Conservation (phyloP, 805 yeast species). For the Candida wancherniae region DNA sequence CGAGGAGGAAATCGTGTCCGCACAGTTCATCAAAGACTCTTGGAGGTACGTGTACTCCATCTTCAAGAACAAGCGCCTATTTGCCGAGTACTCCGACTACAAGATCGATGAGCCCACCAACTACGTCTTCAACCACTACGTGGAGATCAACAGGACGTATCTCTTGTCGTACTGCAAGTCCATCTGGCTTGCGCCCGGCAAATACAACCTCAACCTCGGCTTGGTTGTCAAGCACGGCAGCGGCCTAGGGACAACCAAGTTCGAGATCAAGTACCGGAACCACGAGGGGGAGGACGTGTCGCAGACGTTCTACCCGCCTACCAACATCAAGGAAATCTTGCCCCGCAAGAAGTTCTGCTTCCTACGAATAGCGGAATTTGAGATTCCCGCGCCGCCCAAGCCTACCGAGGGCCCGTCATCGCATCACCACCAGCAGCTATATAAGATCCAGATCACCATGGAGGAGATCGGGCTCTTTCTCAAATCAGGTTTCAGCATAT, state of each 20-base stretch:
- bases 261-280: conserved; percentile 37
- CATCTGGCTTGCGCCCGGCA: conserved; percentile 45
- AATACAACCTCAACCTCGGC: conserved; percentile 48
- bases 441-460: conserved; percentile 41
- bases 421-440: conserved; percentile 20
- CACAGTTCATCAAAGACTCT: conserved; percentile 41
- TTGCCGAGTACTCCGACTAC: conserved; percentile 43
- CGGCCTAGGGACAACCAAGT: conserved; percentile 57
- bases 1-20: background rate
- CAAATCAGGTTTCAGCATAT: conserved; percentile 48
- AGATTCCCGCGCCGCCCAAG: conserved; percentile 19
- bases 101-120: conserved; percentile 46
- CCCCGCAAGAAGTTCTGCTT: conserved; percentile 49
- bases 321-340: conserved; percentile 52
- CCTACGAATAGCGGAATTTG: conserved; percentile 48
- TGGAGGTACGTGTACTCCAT: conserved; percentile 53
- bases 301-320: conserved; percentile 50
- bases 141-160: conserved; percentile 48
- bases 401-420: background rate
- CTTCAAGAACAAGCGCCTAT: conserved; percentile 47
- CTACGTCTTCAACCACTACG: conserved; percentile 39
- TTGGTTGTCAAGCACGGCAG: conserved; percentile 48
- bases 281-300: conserved; percentile 22
- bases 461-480: conserved; percentile 54
- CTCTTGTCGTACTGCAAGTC: conserved; percentile 42